Conservation (phyloP, 192 early-diverging fungal species). For the Allomyces javanicus region DNA sequence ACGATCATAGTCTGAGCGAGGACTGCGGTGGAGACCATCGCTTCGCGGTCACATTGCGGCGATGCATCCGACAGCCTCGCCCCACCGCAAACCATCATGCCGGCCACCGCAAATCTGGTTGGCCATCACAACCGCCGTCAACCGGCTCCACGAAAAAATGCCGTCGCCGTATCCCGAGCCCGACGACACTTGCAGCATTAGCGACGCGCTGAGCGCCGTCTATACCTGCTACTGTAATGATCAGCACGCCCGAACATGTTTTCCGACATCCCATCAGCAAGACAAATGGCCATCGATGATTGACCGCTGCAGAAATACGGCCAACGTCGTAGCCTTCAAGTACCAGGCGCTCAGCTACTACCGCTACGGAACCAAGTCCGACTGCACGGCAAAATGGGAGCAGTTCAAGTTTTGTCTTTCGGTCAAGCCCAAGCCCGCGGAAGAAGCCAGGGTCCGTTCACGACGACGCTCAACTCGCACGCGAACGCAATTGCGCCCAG, state of each 20-base stretch:
- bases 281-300: neutral
- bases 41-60: no score
- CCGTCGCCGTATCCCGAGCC: neutral
- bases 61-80: no score
- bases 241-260: neutral
- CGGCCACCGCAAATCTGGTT: no score
- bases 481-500: no score
- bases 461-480: no score
- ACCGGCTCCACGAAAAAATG: neutral
- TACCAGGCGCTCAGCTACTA: neutral
- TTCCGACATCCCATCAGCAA: neutral
- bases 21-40: no score
- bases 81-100: no score
- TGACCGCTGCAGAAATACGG: no score
- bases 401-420: neutral
- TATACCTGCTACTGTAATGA: neutral
- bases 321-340: neutral
- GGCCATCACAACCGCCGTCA: no score
- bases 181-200: neutral
- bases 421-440: neutral
- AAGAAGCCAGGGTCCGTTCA: neutral
- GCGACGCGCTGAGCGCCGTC: neutral
- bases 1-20: no score
- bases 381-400: neutral
- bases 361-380: neutral